These are phyloP conservation scores for Fusarium buharicum DNA, from an alignment of 2,329 filamentous ascomycete species.

Conservation along the genomic window DNA sequence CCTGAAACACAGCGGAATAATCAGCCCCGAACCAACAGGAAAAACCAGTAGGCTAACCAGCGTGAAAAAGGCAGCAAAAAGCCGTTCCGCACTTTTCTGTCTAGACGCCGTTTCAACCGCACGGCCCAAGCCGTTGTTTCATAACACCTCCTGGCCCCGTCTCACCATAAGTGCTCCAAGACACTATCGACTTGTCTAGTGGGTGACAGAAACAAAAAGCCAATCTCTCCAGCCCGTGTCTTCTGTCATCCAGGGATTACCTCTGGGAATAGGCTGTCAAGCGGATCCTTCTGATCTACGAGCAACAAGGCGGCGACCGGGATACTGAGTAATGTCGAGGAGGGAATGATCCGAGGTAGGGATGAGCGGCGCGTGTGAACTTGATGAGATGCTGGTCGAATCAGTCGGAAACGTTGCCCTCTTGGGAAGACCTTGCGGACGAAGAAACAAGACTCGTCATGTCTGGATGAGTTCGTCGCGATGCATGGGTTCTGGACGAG, in stretches of 20 bases:
- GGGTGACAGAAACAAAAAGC: not conserved
- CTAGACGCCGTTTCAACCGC: constrained; percentile 16
- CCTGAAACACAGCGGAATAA: constrained; percentile 16
- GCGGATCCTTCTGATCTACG: constrained; percentile 9
- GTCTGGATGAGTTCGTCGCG: constrained; percentile 14
- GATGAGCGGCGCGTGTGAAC: constrained; percentile 18
- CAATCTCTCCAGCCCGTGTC: not conserved
- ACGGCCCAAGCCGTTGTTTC: constrained; percentile 27
- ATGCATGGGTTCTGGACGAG: constrained; percentile 2
- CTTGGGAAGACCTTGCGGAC: constrained; percentile 34
- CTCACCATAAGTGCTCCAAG: constrained; percentile 21
- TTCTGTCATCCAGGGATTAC: too few relatives aligned
- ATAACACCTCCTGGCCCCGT: constrained; percentile 17
- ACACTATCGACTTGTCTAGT: not conserved
- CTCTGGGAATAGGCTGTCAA: not conserved
- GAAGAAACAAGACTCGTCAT: not conserved
- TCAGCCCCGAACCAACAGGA: not conserved
- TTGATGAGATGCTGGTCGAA: constrained; percentile 3
- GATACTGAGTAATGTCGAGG: constrained; percentile 1
- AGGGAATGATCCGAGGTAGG: constrained; percentile 10
- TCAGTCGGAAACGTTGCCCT: constrained; percentile 26
- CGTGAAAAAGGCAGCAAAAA: not conserved
- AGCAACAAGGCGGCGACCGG: not conserved
- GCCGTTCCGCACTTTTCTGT: not conserved
- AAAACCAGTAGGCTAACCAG: not conserved